These are phyloP conservation scores for Curvularia sp. DNA, from an alignment of 2,329 filamentous ascomycete genomes.

Conservation along the genomic window DNA sequence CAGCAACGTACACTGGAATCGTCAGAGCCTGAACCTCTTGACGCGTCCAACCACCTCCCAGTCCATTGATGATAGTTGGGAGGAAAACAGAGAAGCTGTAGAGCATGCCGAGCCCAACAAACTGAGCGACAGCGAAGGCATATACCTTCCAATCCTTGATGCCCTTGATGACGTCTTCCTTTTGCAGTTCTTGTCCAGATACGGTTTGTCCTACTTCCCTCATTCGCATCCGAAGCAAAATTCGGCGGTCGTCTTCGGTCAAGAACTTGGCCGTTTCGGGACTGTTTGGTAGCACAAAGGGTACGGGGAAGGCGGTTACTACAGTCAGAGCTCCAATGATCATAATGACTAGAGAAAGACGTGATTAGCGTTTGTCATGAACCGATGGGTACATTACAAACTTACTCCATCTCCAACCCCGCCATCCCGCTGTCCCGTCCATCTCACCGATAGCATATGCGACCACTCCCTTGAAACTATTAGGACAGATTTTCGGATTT, in stretches of 20 bases:
- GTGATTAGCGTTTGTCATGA: background rate
- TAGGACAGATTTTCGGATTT: background rate
- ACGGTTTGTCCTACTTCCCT: constrained; percentile 53
- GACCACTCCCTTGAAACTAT: constrained; percentile 25
- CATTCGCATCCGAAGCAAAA: constrained; percentile 38
- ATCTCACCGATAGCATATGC: constrained; percentile 39
- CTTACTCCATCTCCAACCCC: constrained; percentile 38
- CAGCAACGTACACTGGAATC: constrained; percentile 41
- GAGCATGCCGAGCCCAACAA: constrained; percentile 33
- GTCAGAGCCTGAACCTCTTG: constrained; percentile 41
- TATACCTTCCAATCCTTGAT: constrained; percentile 48
- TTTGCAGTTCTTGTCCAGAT: constrained; percentile 55
- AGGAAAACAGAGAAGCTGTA: constrained; percentile 40
- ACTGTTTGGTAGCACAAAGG: constrained; percentile 60
- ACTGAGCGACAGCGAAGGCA: constrained; percentile 56
- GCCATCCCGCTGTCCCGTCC: constrained; percentile 31
- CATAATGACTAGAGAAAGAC: constrained; percentile 26
- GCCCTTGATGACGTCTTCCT: constrained; percentile 58
- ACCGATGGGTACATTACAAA: background rate
- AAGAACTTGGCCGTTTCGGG: constrained; percentile 46
- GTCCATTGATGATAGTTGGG: constrained; percentile 40
- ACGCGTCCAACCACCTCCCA: constrained; percentile 34
- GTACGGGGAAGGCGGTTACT: constrained; percentile 53
- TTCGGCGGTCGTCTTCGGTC: constrained; percentile 32
- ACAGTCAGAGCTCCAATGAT: constrained; percentile 42